Base-by-base conservation (phyloP, 1,284 basidiomycete genomes). In the Amylostereum areolatum region DNA sequence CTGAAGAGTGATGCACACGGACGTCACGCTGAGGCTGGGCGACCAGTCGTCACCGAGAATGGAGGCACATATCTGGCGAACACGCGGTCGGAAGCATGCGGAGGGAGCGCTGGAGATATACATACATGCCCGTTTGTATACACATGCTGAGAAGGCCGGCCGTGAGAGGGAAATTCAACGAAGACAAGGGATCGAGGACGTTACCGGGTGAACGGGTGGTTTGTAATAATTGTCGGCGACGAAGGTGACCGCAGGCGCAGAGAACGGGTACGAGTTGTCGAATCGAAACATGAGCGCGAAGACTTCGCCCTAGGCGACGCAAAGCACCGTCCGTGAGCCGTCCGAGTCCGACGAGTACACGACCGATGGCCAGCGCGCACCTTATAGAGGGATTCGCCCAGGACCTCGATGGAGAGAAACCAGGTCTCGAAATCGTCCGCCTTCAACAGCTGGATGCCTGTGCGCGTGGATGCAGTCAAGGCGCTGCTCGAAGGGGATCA, bases 41-140 rank as follows among this genome's bases (percentile, higher is more conserved):
- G 87, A 89, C 89, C 89, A 92, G 58, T 91, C 88, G 56, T 79
- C 87, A 12, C 88, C 89, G 4, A 92, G 77, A 55, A 92, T 91
- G 27, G 88, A 90, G 24, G 88, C 89, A 59, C 89, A 91, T 57
- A 90, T 90, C 85, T 89, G 43, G 41, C 47, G 33, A 41, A 31
- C 47, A 25, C 45, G 58, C 47, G 56, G 41, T 58, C 37, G 47
- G 48, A 55, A 42, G 33, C n/a, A 30, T 18, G 48, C 27, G 49
- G 27, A 36, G 18, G 43, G 42, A 50, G 27, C 37, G 50, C 30
- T 48, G 49, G 34, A 34, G 40, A 31, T 49, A 46, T 40, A 69
- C 82, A 56, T 66, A 89, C 88, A 72, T 90, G 88, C 43, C 88
- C 88, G 62, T 91, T 91, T 7, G 86, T 89, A 62, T 91, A 91